phyloP scores from a whole-genome alignment of 2,329 filamentous ascomycete genomes.

The Ascochyta fabae region DNA sequence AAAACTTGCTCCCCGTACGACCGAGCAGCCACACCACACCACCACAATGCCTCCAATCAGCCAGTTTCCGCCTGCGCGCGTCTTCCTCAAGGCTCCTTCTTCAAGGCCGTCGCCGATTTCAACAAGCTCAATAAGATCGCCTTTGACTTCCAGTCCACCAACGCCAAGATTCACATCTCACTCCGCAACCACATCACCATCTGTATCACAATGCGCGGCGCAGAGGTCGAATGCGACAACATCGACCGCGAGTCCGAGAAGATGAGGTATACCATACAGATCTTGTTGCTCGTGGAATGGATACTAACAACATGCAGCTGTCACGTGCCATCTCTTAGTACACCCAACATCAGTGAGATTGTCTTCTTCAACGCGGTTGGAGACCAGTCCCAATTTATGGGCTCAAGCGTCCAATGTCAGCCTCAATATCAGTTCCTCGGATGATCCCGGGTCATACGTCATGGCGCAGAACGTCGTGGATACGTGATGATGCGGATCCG shows the following conservation, averaged over 20 bases:
- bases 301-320: background rate
- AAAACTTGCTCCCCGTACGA: background rate
- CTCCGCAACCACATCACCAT: slow-evolving; percentile 9
- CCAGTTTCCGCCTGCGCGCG: slow-evolving; percentile 38
- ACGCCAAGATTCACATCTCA: slow-evolving; percentile 16
- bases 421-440: background rate
- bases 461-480: slow-evolving; percentile 9
- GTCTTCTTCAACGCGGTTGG: background rate
- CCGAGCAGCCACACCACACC: background rate
- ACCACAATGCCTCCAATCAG: slow-evolving; percentile 36
- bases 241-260: slow-evolving; percentile 1
- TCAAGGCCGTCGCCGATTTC: slow-evolving; percentile 6
- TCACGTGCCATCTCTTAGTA: background rate
- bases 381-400: background rate
- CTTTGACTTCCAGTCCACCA: slow-evolving; percentile 8
- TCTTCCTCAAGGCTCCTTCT: slow-evolving; percentile 31
- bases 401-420: background rate
- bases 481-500: slow-evolving; percentile 6
- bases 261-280: slow-evolving; percentile 1
- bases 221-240: slow-evolving; percentile 1
- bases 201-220: slow-evolving; percentile 4
- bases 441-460: slow-evolving; percentile 2
- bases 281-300: too few relatives aligned
- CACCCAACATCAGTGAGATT: background rate
- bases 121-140: slow-evolving; percentile 13